Base-by-base conservation (phyloP, 306 rosid species). In the Cicer yamashitae region DNA sequence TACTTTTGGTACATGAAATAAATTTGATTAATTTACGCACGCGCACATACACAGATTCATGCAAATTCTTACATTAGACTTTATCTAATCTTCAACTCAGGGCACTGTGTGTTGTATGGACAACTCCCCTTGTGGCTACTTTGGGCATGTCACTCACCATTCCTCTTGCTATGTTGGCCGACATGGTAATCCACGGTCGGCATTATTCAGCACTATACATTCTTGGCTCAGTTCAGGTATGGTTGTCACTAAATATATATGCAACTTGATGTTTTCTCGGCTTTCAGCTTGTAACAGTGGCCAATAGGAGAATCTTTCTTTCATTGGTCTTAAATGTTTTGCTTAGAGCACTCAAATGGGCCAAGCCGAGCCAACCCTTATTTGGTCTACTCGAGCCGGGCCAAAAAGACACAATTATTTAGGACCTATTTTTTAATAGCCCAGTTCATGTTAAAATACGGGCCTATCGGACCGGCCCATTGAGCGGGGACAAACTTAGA, bases 101-200 rank as follows among this genome's bases (percentile, higher is more conserved):
- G 99, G 98, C 99, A 51, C 85, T 96, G 4, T 86, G 97, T 77
- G 98, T 96, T 72, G 98, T 96, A 45, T 96, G 99, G 99, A 96
- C 99, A 66, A 96, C 99, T 54, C 98, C 99, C 22, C 85, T 96
- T 45, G 99, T 96, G 76, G 99, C 99, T 80, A 96, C 98, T 45
- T 80, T 96, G 87, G 99, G 99, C 86, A 92, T 92, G 98, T 92
- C 99, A 10, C 99, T 96, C 77, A 96, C 99, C 74, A 96, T 96
- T 73, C 99, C 99, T 47, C 96, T 96, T 8, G 99, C 99, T 54
- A 96, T 96, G 99, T 61, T 92, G 83, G 99, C 99, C 39, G 99
- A 96, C 85, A 96, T 94, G 96, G 39, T 94, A 43, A 89, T 94
- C 87, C 99, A 96, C 15, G 97, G 96, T 46, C 97, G 96, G 71